Conservation (phyloP, 2,329 filamentous ascomycete species). For the Arthrobotrys sphaeroides region DNA sequence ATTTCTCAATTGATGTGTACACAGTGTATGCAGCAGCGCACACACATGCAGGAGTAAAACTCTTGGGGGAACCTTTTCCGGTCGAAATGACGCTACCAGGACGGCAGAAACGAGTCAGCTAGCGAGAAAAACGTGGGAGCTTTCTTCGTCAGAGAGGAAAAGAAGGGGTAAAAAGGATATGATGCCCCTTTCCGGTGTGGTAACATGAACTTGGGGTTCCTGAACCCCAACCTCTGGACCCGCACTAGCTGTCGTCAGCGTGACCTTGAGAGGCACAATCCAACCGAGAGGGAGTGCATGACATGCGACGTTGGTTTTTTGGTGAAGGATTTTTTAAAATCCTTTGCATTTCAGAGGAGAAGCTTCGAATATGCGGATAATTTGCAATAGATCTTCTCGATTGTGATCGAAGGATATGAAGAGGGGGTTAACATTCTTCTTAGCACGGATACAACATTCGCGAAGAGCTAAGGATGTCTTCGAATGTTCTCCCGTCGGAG, state of each 20-base stretch:
- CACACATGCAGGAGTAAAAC: conserved; percentile 1
- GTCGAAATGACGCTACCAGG: conserved; percentile 26
- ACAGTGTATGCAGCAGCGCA: neutral
- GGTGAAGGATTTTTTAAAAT: conserved; percentile 4
- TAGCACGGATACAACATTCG: neutral
- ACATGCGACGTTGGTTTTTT: conserved; percentile 1
- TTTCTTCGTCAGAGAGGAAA: conserved; percentile 13
- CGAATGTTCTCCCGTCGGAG: conserved; percentile 21
- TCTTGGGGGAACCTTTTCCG: conserved; percentile 7
- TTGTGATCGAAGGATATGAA: conserved; percentile 1
- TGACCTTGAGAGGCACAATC: conserved; percentile 14
- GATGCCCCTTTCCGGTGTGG: conserved; percentile 41
- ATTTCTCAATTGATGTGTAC: too few relatives aligned
- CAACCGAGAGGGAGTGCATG: neutral
- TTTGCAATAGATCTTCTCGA: conserved; percentile 4
- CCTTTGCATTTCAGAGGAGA: conserved; percentile 5
- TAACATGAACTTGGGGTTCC: conserved; percentile 29
- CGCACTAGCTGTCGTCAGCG: conserved; percentile 36
- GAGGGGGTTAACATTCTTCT: conserved; percentile 18
- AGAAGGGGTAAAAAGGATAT: conserved; percentile 22
- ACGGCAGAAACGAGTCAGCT: conserved; percentile 32
- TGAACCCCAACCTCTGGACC: conserved; percentile 11
- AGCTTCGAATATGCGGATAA: neutral
- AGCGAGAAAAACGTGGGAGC: conserved; percentile 51
- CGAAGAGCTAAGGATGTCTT: conserved; percentile 8